phyloP scores from a whole-genome alignment of 2,329 filamentous ascomycete species.

The Fusarium verrucosum region DNA sequence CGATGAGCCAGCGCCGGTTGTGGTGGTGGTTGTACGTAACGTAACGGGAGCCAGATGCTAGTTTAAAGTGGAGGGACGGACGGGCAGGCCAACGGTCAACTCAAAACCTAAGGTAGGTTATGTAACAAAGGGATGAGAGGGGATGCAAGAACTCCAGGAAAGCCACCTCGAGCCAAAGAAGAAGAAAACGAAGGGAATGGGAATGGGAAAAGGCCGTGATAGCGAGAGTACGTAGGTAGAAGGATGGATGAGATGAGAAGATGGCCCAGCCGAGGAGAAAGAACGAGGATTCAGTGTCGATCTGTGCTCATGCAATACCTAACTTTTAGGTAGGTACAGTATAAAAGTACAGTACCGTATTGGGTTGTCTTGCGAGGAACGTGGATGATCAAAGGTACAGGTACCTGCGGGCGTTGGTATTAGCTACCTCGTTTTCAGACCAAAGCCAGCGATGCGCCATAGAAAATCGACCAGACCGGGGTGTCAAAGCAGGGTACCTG shows the following conservation, averaged over 20 bases:
- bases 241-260: conserved; percentile 25
- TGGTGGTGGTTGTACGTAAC: no score
- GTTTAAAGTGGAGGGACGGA: conserved; percentile 20
- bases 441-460: conserved; percentile 12
- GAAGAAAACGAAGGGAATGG: conserved; percentile 6
- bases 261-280: conserved; percentile 18
- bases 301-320: conserved; percentile 17
- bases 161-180: conserved; percentile 28
- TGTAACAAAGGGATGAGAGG: conserved; percentile 1
- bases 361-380: conserved; percentile 10
- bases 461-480: conserved; percentile 16
- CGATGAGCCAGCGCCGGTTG: conserved; percentile 37
- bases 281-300: conserved; percentile 34
- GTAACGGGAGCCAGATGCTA: conserved; percentile 36
- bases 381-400: conserved; percentile 12
- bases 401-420: conserved; percentile 26
- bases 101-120: background rate
- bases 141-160: conserved; percentile 30
- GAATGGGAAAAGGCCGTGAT: conserved; percentile 10
- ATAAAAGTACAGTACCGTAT: no score
- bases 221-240: conserved; percentile 4
- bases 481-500: conserved; percentile 9
- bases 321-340: conserved; percentile 10
- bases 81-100: conserved; percentile 17
- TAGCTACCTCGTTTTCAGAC: conserved; percentile 18